Evolutionary conservation across 352 stramenopile genomes (phyloP), one percentile per base, ranked within the genome.

Genomic region (Pythium phragmitis): DNA sequence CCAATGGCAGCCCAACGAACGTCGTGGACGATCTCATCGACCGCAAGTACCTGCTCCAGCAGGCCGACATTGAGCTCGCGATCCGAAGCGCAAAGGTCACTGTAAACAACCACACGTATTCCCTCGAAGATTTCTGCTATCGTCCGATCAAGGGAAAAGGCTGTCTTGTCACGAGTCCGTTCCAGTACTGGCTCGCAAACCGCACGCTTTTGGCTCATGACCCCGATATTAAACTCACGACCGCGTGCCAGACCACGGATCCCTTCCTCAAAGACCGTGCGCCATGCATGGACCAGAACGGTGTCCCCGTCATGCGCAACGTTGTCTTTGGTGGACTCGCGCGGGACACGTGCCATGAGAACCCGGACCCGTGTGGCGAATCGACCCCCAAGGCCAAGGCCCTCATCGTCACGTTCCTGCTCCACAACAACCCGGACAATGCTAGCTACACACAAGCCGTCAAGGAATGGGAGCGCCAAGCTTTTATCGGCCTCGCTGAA

Each of bases 201-300:
- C 52, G 48, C 8, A 82, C 75, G 23, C 58, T 92, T 34, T 62
- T 96, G 50, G 49, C 72, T 19, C 53, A 74, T 2, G 89, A 97
- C 59, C 77, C 83, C 6, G 80, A 92, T 45, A 85, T 94, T 30
- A 95, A 94, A 62, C 85, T 96, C 67, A 97, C 89, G 33, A 85
- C 86, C 1, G 85, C 87, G 7, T 97, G 89, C 43, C 89, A 97
- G 64, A 97, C 87, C 0, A 88, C 70, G 13, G 80, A 92, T 39
- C 65, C 68, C 4, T 53, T 48, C 7, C 70, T 91, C 3, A 76
- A 87, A 48, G 48, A 86, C 13, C 67, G 62, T 42, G 73, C 85
- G 8, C 87, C 87, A 7, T 97, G 89, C 36, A 92, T 97, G 82
- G 89, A 97, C 61, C 72, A 92, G 68, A 97, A 93, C 56, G 89